phyloP scores from a whole-genome alignment of 1,284 basidiomycete species.

The Lignosus rhinocerotis region DNA sequence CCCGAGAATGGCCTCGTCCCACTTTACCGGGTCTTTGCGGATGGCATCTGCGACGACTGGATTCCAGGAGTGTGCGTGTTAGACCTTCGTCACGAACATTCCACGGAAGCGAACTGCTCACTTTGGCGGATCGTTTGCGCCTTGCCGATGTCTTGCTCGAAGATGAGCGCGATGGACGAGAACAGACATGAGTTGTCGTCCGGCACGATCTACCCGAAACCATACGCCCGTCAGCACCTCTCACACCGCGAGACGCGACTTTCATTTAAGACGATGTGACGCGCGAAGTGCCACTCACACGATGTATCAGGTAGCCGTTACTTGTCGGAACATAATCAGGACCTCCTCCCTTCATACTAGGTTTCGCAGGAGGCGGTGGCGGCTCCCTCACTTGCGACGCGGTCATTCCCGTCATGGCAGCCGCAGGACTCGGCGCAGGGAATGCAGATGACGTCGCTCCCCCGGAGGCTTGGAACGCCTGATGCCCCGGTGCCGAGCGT shows the following conservation, averaged over 20 bases:
- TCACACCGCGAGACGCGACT: neutral
- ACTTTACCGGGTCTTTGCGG: constrained; percentile 65
- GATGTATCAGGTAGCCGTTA: constrained; percentile 67
- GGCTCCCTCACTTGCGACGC: constrained; percentile 26
- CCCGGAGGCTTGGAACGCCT: constrained; percentile 16
- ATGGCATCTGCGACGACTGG: constrained; percentile 85
- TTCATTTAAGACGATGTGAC: neutral
- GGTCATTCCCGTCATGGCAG: constrained; percentile 30
- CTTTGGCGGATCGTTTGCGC: constrained; percentile 67
- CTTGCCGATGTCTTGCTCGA: constrained; percentile 76
- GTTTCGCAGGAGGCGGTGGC: constrained; percentile 12
- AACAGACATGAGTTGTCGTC: constrained; percentile 96
- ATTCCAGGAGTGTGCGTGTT: neutral
- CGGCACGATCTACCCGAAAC: constrained; percentile 73
- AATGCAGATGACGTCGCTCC: constrained; percentile 6
- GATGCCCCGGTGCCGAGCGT: constrained; percentile 29
- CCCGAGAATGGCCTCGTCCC: constrained; percentile 86
- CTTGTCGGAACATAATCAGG: constrained; percentile 62
- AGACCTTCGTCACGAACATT: too few species aligned
- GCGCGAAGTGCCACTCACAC: constrained; percentile 43
- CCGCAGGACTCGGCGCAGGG: constrained; percentile 12
- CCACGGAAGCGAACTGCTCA: constrained; percentile 34
- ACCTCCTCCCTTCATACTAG: constrained; percentile 33
- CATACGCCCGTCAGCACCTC: neutral
- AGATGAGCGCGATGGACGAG: constrained; percentile 80